phyloP scores from a whole-genome alignment of 1,284 basidiomycete species.

The Sanghuangporus baumii region DNA sequence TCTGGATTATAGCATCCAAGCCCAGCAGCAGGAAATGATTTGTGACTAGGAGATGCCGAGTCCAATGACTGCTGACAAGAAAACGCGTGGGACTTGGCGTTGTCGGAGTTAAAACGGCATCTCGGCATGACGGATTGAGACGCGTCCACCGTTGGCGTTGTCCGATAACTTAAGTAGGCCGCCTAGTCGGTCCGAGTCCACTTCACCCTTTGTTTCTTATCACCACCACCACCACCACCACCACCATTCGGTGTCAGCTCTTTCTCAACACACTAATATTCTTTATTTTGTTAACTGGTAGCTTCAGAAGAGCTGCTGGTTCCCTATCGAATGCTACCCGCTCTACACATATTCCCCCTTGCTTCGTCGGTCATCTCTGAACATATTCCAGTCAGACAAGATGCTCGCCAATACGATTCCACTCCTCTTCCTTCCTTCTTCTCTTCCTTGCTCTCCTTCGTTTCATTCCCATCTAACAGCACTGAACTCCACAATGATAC shows the following conservation, averaged over 20 bases:
- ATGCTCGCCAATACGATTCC: not conserved
- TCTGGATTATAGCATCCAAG: too few relatives aligned
- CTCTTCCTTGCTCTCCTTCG: not conserved
- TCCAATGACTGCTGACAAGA: not conserved
- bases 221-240: not conserved
- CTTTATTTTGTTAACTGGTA: constrained; percentile 3
- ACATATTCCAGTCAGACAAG: constrained; percentile 4
- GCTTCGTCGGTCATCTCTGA: constrained; percentile 16
- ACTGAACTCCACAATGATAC: not conserved
- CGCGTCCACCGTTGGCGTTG: not conserved
- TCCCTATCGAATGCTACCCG: constrained; percentile 14
- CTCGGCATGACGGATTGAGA: not conserved
- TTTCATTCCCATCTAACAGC: not conserved
- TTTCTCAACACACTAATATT: not conserved
- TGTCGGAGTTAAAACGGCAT: not conserved
- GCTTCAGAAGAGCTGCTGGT: constrained; percentile 12
- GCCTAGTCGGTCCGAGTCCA: not conserved
- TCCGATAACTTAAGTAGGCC: not conserved
- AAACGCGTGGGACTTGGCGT: not conserved
- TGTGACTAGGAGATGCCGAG: too few relatives aligned
- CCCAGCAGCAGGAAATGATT: too few relatives aligned
- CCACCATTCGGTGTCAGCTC: not conserved
- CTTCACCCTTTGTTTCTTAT: not conserved
- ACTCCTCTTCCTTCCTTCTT: not conserved
- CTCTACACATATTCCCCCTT: constrained; percentile 9